Conservation (phyloP, 2,329 filamentous ascomycete genomes). For the Claviceps fusiformis region DNA sequence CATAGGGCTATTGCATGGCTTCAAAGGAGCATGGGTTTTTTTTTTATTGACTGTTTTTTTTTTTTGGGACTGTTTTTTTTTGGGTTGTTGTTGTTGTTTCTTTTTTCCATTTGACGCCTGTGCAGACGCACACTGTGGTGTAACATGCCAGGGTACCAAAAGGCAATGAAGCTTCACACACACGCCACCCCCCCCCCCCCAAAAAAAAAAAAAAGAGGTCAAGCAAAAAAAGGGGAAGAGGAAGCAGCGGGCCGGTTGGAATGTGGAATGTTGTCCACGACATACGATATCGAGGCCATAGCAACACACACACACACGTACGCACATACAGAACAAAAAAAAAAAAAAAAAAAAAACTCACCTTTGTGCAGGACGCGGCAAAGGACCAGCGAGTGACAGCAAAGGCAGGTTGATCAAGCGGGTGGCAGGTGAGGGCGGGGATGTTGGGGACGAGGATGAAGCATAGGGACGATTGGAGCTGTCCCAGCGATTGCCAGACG, state of each 20-base stretch:
- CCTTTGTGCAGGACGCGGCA: slow-evolving; percentile 14
- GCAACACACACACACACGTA: too few species aligned
- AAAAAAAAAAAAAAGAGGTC: neutral
- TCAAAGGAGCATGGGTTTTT: neutral
- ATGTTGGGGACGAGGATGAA: slow-evolving; percentile 10
- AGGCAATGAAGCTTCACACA: neutral
- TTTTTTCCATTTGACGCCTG: neutral
- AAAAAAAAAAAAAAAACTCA: too few species aligned
- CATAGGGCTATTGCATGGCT: neutral
- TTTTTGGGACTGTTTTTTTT: neutral
- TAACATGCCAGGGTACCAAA: neutral
- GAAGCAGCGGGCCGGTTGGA: too few species aligned
- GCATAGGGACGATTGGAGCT: slow-evolving; percentile 6
- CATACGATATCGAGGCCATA: neutral
- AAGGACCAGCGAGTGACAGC: slow-evolving; percentile 10
- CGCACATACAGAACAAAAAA: too few species aligned
- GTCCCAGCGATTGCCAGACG: neutral
- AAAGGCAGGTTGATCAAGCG: slow-evolving; percentile 13
- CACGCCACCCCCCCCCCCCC: too few species aligned
- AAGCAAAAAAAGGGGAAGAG: too few species aligned
- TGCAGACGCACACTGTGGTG: neutral
- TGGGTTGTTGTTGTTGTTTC: too few species aligned
- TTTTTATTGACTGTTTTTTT: neutral
- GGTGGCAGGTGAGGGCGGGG: slow-evolving; percentile 14
- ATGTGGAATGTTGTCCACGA: too few species aligned